A percentile compares a stretch with the other conserved stretches of the same genome.
Evolutionary conservation across 371 early-diverging fungal species (phyloP).

Genomic region (Rhizopus sp.): DNA sequence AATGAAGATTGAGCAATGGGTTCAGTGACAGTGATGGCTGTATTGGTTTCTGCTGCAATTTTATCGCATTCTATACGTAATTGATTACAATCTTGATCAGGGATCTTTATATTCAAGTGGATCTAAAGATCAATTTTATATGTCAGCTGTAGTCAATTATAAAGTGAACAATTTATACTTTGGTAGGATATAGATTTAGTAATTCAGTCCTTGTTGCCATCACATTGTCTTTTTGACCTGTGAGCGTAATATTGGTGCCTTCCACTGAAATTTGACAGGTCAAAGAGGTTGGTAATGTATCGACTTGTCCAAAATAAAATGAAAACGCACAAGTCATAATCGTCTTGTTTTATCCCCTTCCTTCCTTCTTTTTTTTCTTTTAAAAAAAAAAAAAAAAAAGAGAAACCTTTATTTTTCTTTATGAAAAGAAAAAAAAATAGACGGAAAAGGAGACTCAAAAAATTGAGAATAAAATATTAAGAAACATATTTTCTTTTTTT

Average conservation of each 20-base stretch:
- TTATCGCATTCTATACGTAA: slow-evolving; percentile 31
- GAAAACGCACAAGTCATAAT: slow-evolving; percentile 28
- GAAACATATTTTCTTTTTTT: slow-evolving; percentile 5
- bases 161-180: slow-evolving; percentile 31
- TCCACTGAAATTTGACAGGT: slow-evolving; percentile 39
- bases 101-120: slow-evolving; percentile 43
- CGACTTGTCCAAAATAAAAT: slow-evolving; percentile 29
- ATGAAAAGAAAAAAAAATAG: slow-evolving; percentile 2
- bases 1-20: slow-evolving; percentile 37
- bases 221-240: slow-evolving; percentile 41
- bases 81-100: slow-evolving; percentile 36
- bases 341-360: slow-evolving; percentile 5
- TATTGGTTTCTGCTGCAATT: slow-evolving; percentile 43
- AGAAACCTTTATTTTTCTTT: slow-evolving; percentile 1
- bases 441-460: not conserved
- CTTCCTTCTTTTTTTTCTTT: slow-evolving; percentile 1
- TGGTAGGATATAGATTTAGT: slow-evolving; percentile 40
- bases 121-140: slow-evolving; percentile 21
- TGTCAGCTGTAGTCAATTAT: not conserved
- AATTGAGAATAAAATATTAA: not conserved
- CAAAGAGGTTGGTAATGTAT: slow-evolving; percentile 37
- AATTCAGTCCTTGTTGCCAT: slow-evolving; percentile 49
- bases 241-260: slow-evolving; percentile 46
- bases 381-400: slow-evolving; percentile 16
- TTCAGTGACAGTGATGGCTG: slow-evolving; percentile 28